Conservation (phyloP, 2,329 filamentous ascomycete genomes). For the Harringtonia lauricola region DNA sequence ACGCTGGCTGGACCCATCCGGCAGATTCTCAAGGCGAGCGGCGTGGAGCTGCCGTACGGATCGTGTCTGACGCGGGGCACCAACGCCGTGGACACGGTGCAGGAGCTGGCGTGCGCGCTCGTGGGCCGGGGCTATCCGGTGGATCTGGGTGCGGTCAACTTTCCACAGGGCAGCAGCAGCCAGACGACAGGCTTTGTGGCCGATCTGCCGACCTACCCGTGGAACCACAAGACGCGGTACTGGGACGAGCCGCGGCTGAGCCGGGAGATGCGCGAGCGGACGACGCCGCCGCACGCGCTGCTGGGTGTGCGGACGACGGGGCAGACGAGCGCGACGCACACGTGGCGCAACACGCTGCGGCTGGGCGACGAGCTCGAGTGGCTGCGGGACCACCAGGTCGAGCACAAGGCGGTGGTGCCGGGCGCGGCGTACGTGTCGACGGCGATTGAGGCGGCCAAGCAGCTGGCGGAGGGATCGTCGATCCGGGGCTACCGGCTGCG, state of each 20-base stretch:
- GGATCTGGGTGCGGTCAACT: no score
- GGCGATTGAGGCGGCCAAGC: background rate
- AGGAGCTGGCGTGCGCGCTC: slow-evolving; percentile 16
- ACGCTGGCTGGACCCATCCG: slow-evolving; percentile 15
- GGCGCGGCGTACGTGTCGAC: background rate
- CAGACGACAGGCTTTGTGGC: background rate
- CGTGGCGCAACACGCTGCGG: background rate
- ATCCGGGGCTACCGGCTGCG: no score
- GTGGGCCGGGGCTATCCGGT: slow-evolving; percentile 10
- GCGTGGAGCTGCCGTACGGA: slow-evolving; percentile 20
- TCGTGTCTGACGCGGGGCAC: slow-evolving; percentile 18
- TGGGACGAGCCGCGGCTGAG: background rate
- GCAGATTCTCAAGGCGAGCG: slow-evolving; percentile 15
- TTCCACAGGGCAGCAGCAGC: background rate
- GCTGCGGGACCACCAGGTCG: background rate
- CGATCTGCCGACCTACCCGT: background rate
- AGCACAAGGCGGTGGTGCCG: background rate
- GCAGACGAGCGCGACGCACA: background rate
- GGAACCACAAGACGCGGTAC: background rate
- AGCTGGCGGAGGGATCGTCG: background rate
- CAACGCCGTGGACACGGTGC: slow-evolving; percentile 11
- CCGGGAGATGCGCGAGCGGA: background rate
- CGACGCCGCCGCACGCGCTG: slow-evolving; percentile 3
- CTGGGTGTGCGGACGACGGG: slow-evolving; percentile 3
- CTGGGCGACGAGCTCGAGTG: background rate